These are phyloP conservation scores for Dendrobium catenatum DNA, from an alignment of 106 monocot genomes.

Conservation along the genomic window DNA sequence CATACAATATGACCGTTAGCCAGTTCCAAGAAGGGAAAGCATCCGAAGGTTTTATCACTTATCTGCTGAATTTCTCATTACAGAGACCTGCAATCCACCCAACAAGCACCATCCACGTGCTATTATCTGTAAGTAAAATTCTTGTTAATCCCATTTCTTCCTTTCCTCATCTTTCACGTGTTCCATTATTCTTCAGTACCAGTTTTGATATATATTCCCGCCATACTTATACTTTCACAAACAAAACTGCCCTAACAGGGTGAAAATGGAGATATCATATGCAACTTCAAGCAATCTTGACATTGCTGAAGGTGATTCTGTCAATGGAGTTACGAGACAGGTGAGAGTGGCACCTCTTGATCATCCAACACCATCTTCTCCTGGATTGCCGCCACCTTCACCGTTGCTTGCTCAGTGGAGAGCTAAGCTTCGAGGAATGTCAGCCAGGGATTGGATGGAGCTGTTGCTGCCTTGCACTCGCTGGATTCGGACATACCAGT, in stretches of 20 bases:
- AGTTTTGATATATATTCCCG: not conserved
- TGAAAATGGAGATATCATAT: conserved; percentile 29
- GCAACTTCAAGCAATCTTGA: conserved; percentile 31
- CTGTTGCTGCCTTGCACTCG: conserved; percentile 53
- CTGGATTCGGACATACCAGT: conserved; percentile 65
- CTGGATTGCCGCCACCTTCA: not conserved
- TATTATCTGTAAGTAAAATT: not conserved
- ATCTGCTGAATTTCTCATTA: not conserved
- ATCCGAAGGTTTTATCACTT: not conserved
- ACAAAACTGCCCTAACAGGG: not conserved
- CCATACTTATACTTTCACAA: not conserved
- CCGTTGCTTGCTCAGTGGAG: conserved; percentile 9
- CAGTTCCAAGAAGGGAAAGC: not conserved
- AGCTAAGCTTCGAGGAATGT: conserved; percentile 24
- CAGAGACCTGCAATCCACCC: not conserved
- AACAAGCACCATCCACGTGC: not conserved
- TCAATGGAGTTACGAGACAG: conserved; percentile 19
- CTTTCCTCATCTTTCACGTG: conserved; percentile 10
- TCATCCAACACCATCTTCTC: conserved; percentile 22
- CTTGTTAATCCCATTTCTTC: not conserved
- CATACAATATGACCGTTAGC: not conserved
- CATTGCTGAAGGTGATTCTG: conserved; percentile 16
- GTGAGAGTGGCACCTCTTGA: conserved; percentile 41
- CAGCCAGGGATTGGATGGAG: conserved; percentile 43
- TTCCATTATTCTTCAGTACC: not conserved